phyloP scores from a whole-genome alignment of 2,329 filamentous ascomycete species.

The Sporothrix humicola region DNA sequence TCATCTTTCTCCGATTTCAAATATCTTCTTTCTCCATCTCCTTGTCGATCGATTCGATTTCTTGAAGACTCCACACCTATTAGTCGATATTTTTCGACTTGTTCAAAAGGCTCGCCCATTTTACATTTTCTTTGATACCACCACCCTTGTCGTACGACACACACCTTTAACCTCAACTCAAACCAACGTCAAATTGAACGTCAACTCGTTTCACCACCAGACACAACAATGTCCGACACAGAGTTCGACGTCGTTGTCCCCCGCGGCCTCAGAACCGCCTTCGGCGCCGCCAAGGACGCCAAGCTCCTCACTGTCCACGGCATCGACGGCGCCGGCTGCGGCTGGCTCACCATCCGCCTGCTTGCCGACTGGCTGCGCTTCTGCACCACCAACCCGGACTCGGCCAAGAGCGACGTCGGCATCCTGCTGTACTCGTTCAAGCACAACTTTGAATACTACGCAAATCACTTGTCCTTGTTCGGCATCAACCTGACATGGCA shows the following conservation, averaged over 20 bases:
- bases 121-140: not conserved
- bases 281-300: conserved; percentile 27
- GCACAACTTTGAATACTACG: conserved; percentile 35
- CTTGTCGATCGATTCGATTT: conserved; percentile 1
- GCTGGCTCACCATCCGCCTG: conserved; percentile 35
- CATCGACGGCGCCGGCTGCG: conserved; percentile 28
- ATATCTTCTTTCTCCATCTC: not conserved
- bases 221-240: conserved; percentile 15
- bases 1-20: not conserved
- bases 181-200: too few species aligned
- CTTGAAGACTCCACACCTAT: not conserved
- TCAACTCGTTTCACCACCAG: too few species aligned
- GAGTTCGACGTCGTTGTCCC: conserved; percentile 13
- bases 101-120: conserved; percentile 2
- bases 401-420: conserved; percentile 30
- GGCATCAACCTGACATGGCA: conserved; percentile 35
- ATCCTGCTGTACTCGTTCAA: conserved; percentile 36
- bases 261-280: conserved; percentile 13
- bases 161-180: too few species aligned
- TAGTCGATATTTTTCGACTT: conserved; percentile 2
- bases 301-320: conserved; percentile 28
- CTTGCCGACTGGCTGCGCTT: conserved; percentile 35
- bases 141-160: not conserved
- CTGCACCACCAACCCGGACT: not conserved
- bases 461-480: conserved; percentile 30